A percentile compares a stretch with the other conserved stretches of the same genome.
phyloP scores from a whole-genome alignment of 2,329 filamentous ascomycete genomes.

The Zalaria sp. region DNA sequence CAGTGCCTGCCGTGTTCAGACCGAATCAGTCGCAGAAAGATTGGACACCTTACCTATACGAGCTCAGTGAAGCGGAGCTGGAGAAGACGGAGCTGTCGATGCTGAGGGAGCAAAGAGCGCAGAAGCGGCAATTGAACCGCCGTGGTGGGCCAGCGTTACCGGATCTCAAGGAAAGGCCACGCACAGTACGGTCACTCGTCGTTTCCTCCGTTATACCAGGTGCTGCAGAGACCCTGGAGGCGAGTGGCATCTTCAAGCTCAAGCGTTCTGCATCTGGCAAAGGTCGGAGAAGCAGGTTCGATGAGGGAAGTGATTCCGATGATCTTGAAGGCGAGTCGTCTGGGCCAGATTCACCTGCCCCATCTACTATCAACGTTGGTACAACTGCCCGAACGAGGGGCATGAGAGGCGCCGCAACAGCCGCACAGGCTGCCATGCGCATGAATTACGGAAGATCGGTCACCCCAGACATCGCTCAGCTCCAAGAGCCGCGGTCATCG shows the following conservation, averaged over 20 bases:
- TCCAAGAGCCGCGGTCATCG: conserved; percentile 57
- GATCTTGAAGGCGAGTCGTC: conserved; percentile 89
- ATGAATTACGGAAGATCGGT: conserved; percentile 64
- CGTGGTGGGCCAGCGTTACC: conserved; percentile 83
- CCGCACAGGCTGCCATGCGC: conserved; percentile 73
- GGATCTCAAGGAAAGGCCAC: conserved; percentile 89
- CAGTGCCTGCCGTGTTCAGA: conserved; percentile 69
- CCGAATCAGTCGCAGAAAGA: conserved; percentile 90
- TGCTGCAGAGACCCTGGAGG: conserved; percentile 64
- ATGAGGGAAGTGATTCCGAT: conserved; percentile 58
- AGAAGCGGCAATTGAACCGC: conserved; percentile 90
- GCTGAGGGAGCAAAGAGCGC: conserved; percentile 80
- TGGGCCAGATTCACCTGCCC: conserved; percentile 67
- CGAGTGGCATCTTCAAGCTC: conserved; percentile 71
- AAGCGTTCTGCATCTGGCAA: conserved; percentile 25
- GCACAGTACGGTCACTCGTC: conserved; percentile 82
- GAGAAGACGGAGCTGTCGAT: conserved; percentile 87
- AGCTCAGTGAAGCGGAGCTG: conserved; percentile 78
- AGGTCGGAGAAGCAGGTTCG: conserved; percentile 38
- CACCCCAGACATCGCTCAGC: conserved; percentile 59
- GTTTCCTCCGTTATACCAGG: conserved; percentile 89
- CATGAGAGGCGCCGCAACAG: conserved; percentile 77
- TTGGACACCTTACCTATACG: conserved; percentile 84
- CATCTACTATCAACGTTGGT: conserved; percentile 46
- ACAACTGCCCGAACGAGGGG: conserved; percentile 77